Evolutionary conservation across 2,329 filamentous ascomycete genomes (phyloP).

Genomic region (Simplicillium sp.): DNA sequence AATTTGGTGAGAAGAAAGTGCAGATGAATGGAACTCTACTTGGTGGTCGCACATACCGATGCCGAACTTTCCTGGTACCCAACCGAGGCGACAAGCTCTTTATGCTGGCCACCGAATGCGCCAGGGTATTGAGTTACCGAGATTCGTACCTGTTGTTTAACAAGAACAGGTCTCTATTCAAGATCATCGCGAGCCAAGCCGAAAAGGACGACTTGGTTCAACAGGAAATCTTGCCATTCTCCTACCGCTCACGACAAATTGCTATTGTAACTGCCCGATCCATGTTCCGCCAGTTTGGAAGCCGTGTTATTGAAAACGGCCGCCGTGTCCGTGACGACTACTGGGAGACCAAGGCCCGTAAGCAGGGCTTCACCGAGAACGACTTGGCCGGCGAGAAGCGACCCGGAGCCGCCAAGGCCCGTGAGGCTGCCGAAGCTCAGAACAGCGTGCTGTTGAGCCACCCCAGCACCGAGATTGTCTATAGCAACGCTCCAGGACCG

Average conservation of each 20-base stretch:
- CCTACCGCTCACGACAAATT: constrained; percentile 95
- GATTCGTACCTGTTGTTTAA: constrained; percentile 99
- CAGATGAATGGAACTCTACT: constrained; percentile 71
- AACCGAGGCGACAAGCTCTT: constrained; percentile 89
- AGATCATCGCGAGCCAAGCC: constrained; percentile 91
- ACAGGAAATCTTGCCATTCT: constrained; percentile 94
- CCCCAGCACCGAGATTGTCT: constrained; percentile 78
- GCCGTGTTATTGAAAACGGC: constrained; percentile 82
- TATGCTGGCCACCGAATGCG: constrained; percentile 97
- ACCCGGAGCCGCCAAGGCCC: constrained; percentile 79
- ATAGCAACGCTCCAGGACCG: constrained; percentile 61
- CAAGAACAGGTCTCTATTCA: constrained; percentile 93
- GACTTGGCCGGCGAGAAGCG: constrained; percentile 94
- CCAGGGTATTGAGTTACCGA: constrained; percentile 83
- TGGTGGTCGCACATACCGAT: constrained; percentile 80
- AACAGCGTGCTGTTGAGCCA: constrained; percentile 53
- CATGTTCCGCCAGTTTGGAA: constrained; percentile 98
- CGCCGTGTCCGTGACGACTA: constrained; percentile 93
- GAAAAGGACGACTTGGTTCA: constrained; percentile 95
- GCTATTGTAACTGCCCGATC: constrained; percentile 95
- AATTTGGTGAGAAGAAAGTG: constrained; percentile 91
- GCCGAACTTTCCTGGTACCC: constrained; percentile 86
- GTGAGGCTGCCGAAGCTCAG: constrained; percentile 69
- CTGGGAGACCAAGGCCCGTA: constrained; percentile 94
- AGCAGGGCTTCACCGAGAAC: constrained; percentile 96